Evolutionary conservation across 345 rosid species (phyloP).

Genomic region (Physaria fendleri): DNA sequence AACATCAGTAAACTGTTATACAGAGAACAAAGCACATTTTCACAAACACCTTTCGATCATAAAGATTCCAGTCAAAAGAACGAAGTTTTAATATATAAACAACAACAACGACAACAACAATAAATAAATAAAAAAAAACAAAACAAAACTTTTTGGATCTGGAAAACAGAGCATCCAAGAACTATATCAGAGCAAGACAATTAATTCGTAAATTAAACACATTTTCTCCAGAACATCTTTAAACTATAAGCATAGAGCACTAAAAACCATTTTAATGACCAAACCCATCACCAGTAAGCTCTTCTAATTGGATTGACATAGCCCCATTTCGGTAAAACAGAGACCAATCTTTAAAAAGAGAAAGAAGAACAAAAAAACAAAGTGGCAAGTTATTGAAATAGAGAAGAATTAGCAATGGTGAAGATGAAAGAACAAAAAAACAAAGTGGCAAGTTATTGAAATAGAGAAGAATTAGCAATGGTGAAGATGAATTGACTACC

Average conservation of each 20-base stretch:
- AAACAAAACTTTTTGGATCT: slow-evolving; percentile 29
- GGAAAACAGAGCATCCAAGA: slow-evolving; percentile 18
- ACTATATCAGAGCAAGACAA: background rate
- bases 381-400: too few species aligned
- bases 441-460: too few species aligned
- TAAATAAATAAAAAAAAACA: too few species aligned
- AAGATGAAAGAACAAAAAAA: too few species aligned
- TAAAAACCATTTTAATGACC: background rate
- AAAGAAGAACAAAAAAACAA: too few species aligned
- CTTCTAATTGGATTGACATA: background rate
- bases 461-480: slow-evolving; percentile 9
- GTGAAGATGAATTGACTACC: too few species aligned
- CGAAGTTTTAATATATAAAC: too few species aligned
- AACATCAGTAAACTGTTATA: too few species aligned
- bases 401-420: slow-evolving; percentile 16
- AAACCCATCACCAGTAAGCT: background rate
- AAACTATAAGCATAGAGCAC: background rate
- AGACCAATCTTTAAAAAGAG: background rate
- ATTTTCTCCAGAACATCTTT: background rate
- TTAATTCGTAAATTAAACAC: background rate
- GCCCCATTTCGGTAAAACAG: background rate
- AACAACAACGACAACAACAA: too few species aligned
- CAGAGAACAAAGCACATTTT: too few species aligned
- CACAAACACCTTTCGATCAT: too few species aligned
- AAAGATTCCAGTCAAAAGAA: too few species aligned